Percentiles rank a stretch among this genome's conserved stretches.
Evolutionary conservation across 2,329 filamentous ascomycete species (phyloP).

Genomic region (Paraphaeosphaeria sporulosa): DNA sequence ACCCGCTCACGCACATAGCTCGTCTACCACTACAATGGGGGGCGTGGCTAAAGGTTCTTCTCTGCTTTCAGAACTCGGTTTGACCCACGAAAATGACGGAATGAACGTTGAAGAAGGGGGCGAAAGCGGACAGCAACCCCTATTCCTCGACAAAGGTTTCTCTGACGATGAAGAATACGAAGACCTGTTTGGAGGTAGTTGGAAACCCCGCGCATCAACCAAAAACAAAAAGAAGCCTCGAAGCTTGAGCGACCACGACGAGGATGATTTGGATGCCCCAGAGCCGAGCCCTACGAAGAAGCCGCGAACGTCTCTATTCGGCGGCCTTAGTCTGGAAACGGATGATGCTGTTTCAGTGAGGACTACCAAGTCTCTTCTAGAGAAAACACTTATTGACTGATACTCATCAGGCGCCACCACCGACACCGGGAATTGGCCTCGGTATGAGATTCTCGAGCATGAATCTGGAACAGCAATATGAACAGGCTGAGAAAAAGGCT

Average conservation of each 20-base stretch:
- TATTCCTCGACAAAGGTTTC: too few species aligned
- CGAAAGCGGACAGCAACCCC: too few species aligned
- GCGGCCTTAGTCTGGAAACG: neutral
- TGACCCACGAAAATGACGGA: neutral
- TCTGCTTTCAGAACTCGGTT: neutral
- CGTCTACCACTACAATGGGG: too few species aligned
- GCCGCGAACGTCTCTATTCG: conserved; percentile 10
- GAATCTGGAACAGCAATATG: conserved; percentile 11
- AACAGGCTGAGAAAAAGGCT: neutral
- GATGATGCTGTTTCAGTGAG: neutral
- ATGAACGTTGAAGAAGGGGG: neutral
- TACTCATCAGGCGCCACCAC: neutral
- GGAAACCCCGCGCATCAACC: too few species aligned
- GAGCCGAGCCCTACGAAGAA: conserved; percentile 11
- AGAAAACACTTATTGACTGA: neutral
- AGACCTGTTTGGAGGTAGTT: too few species aligned
- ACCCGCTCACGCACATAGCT: too few species aligned
- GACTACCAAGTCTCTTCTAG: too few species aligned
- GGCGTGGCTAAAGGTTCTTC: too few species aligned
- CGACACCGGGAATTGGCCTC: conserved; percentile 3
- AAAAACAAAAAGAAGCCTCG: conserved; percentile 4
- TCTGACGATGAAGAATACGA: too few species aligned
- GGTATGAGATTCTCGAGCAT: conserved; percentile 13
- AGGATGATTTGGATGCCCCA: neutral
- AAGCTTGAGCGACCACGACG: conserved; percentile 2